Conservation (phyloP, 306 rosid genomes). For the Abrus pulchellus region DNA sequence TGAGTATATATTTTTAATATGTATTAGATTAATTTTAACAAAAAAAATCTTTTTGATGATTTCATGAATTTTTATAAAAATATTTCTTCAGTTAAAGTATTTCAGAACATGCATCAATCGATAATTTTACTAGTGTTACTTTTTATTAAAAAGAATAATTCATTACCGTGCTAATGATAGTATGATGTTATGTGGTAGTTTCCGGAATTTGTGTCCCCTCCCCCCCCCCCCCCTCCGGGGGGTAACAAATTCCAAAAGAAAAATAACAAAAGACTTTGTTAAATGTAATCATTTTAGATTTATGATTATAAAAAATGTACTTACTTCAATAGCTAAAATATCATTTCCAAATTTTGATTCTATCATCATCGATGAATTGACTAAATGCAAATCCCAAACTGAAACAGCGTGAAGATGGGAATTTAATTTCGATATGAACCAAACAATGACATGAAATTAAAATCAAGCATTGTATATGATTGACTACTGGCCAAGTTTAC, state of each 20-base stretch:
- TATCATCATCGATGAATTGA: constrained; percentile 41
- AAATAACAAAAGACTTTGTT: background rate
- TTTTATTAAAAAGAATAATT: no score
- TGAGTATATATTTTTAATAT: no score
- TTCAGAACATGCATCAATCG: background rate
- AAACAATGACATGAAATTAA: constrained; percentile 16
- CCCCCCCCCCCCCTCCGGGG: no score
- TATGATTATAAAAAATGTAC: background rate
- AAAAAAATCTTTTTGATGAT: no score
- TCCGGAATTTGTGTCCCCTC: background rate
- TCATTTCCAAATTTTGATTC: background rate
- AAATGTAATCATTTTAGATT: background rate
- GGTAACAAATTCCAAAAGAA: background rate
- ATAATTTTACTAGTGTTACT: background rate
- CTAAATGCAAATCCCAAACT: constrained; percentile 37
- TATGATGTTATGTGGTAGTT: background rate
- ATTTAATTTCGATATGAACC: constrained; percentile 33
- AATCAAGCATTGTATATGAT: background rate
- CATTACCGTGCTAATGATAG: no score
- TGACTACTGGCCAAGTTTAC: constrained; percentile 21
- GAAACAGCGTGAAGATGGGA: constrained; percentile 25
- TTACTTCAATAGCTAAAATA: background rate
- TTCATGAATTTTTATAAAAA: no score
- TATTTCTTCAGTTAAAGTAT: no score
- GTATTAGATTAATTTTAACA: no score